Percentiles rank a stretch among this genome's conserved stretches.
phyloP scores from a whole-genome alignment of 805 yeast species.

The Yarrowia hollandica region DNA sequence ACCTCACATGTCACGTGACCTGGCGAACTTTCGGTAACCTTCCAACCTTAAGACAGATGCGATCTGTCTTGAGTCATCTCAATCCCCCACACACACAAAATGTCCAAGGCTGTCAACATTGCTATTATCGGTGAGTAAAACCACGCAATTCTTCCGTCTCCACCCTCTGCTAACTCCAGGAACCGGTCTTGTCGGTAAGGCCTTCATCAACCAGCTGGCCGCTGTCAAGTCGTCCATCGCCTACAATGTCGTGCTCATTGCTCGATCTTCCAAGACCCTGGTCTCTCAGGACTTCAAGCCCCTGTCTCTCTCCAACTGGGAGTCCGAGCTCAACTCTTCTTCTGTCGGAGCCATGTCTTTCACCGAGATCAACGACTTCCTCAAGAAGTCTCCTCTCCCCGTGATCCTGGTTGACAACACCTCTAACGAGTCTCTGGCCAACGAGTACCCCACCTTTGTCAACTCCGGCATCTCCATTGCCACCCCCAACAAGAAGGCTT shows the following conservation, averaged over 20 bases:
- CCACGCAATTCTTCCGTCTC: background rate
- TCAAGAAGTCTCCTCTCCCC: slow-evolving; percentile 68
- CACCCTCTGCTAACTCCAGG: slow-evolving; percentile 44
- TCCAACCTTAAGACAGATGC: slow-evolving; percentile 2
- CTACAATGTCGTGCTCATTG: slow-evolving; percentile 77
- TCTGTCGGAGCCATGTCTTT: slow-evolving; percentile 53
- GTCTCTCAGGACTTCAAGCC: slow-evolving; percentile 70
- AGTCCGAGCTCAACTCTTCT: slow-evolving; percentile 49
- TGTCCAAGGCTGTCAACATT: slow-evolving; percentile 30
- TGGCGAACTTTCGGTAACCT: slow-evolving; percentile 34
- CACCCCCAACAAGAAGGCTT: slow-evolving; percentile 98
- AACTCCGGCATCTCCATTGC: slow-evolving; percentile 85
- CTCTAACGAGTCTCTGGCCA: slow-evolving; percentile 75
- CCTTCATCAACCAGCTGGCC: slow-evolving; percentile 79
- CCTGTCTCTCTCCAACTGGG: slow-evolving; percentile 63
- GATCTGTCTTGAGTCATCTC: slow-evolving; percentile 1
- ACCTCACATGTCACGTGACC: slow-evolving; percentile 40
- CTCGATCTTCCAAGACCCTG: slow-evolving; percentile 71
- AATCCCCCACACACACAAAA: background rate
- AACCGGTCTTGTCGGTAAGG: slow-evolving; percentile 94
- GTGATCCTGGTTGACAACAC: slow-evolving; percentile 92
- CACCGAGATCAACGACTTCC: slow-evolving; percentile 59
- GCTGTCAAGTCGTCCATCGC: slow-evolving; percentile 54
- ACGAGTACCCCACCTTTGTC: slow-evolving; percentile 71
- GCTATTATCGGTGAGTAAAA: slow-evolving; percentile 28